phyloP scores from a whole-genome alignment of 306 rosid genomes.

The Cercis canadensis region DNA sequence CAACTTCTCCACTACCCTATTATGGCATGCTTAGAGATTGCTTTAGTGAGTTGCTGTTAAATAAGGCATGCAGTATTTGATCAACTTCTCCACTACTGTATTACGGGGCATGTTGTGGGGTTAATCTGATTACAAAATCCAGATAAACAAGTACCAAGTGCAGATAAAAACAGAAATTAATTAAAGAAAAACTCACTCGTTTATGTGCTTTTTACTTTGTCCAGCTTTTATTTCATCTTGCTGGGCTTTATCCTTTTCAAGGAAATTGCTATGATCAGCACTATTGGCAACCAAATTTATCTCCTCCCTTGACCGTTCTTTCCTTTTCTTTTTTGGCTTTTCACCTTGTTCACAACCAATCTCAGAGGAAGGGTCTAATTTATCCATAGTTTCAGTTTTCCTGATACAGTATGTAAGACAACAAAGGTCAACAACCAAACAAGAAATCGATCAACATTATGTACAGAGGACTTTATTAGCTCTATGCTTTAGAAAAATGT shows the following conservation, averaged over 20 bases:
- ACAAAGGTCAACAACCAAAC: constrained; percentile 33
- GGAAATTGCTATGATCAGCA: constrained; percentile 2
- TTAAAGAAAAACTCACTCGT: constrained; percentile 48
- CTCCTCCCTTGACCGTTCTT: constrained; percentile 30
- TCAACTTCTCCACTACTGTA: constrained; percentile 12
- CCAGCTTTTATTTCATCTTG: constrained; percentile 9
- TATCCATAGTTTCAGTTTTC: constrained; percentile 30
- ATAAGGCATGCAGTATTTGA: neutral
- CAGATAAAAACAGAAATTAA: neutral
- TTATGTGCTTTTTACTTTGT: constrained; percentile 16
- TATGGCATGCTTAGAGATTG: too few species aligned
- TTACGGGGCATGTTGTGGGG: neutral
- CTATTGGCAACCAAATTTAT: neutral
- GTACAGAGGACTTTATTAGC: too few species aligned
- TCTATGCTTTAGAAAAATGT: constrained; percentile 2
- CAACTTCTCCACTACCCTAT: too few species aligned
- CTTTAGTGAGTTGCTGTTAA: constrained; percentile 11
- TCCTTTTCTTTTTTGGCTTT: constrained; percentile 47
- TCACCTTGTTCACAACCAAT: constrained; percentile 29
- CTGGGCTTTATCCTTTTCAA: constrained; percentile 1
- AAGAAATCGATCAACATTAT: constrained; percentile 17
- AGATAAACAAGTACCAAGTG: neutral
- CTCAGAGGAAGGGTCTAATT: constrained; percentile 36
- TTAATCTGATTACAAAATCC: neutral
- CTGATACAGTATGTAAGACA: constrained; percentile 17